Conservation (phyloP, 164 flowering plant genomes). For the Euptelea pleiosperma region DNA sequence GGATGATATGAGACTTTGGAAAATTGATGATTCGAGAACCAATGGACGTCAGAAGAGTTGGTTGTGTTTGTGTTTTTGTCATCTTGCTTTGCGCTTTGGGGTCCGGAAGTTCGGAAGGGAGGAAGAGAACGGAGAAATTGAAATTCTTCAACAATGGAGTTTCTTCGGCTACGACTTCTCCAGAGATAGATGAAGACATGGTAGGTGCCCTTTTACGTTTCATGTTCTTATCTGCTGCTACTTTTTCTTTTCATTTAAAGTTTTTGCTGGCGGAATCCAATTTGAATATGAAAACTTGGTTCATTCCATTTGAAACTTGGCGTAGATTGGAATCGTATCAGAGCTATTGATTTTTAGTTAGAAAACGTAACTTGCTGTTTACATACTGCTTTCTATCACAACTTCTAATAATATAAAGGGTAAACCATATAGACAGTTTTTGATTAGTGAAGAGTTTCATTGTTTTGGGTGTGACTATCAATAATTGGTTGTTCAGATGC, state of each 20-base stretch:
- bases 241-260: neutral
- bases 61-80: slow-evolving; percentile 24
- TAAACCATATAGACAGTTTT: too few species aligned
- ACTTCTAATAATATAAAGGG: too few species aligned
- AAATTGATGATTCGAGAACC: slow-evolving; percentile 6
- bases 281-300: too few species aligned
- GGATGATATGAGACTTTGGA: slow-evolving; percentile 1
- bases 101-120: slow-evolving; percentile 16
- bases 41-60: slow-evolving; percentile 33
- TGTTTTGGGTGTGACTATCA: too few species aligned
- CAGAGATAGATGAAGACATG: slow-evolving; percentile 32
- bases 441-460: too few species aligned
- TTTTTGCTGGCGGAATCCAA: neutral
- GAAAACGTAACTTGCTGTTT: too few species aligned
- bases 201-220: slow-evolving; percentile 25
- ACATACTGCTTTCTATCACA: too few species aligned
- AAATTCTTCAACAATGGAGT: slow-evolving; percentile 19
- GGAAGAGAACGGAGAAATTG: slow-evolving; percentile 11
- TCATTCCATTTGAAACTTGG: too few species aligned
- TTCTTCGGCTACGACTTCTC: slow-evolving; percentile 11
- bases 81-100: slow-evolving; percentile 28
- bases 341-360: too few species aligned
- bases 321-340: too few species aligned
- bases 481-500: too few species aligned
- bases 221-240: neutral